Base-by-base conservation (phyloP, 2,329 filamentous ascomycete species). In the Xylaria sp. region DNA sequence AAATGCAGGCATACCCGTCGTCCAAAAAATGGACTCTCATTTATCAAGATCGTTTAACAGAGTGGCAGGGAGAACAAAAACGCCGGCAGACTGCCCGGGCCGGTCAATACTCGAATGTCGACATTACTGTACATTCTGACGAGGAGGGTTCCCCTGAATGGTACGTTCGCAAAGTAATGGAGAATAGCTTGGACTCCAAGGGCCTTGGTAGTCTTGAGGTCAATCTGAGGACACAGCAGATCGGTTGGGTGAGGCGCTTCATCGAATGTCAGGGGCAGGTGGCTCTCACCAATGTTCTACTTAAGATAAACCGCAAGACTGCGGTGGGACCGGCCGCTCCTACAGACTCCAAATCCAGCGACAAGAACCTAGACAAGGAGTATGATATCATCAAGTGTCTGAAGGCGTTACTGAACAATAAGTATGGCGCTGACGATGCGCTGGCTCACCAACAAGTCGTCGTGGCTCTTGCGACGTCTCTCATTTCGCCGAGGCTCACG, bases 321-420 rank as follows among this genome's bases (percentile, higher is more conserved):
- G 90, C 89, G 28, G 87, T 90, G 66, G 93, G 93, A 5, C 92
- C 92, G 1, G 88, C 90, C 3, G 87, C 88, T 28, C 88, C 89
- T 5, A 84, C 88, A 51, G 84, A 84, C 63, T 81, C 85, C 41
- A 88, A 80, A 77, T 84, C 79, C 48, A 88, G 84, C 67, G 94
- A 97, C 75, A 94, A 92, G 80, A 93, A 95, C 77, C 85, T 96
- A 59, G 94, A 98, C 78, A 90, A 92, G 74, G 94, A 97, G 82
- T 98, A 98, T 79, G 96, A 98, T 78, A 97, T 99, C 72, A 90
- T 97, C 79, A 99, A 99, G 83, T 98, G 96, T 83, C 83, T 99
- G 68, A 98, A 98, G 84, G 94, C 94, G 39, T 83, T 98, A 67
- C 97, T 98, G 92, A 99, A 99, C 89, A 99, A 98, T 88, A 98